These are phyloP conservation scores for Annona cherimola DNA, from an alignment of 164 flowering plant genomes.

Conservation along the genomic window DNA sequence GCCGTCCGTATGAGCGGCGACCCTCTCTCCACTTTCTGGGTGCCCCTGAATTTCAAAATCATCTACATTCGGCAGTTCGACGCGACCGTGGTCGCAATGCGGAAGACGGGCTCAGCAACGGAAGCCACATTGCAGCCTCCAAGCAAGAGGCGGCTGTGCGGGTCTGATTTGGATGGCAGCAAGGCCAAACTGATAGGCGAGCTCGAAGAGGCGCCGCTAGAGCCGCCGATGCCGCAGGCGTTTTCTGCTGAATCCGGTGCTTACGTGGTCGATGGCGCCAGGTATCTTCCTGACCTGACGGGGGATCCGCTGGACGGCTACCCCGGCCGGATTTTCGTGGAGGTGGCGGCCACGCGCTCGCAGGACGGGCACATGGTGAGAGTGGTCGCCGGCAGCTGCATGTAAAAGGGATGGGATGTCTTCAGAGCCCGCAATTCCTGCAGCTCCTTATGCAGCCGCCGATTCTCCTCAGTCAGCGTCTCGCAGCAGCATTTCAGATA, in stretches of 20 bases:
- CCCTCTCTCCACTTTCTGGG: too few relatives aligned
- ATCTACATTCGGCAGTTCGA: too few relatives aligned
- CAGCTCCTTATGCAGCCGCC: conserved; percentile 77
- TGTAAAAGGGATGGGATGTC: conserved; percentile 75
- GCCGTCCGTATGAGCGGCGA: too few relatives aligned
- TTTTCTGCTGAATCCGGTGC: conserved; percentile 27
- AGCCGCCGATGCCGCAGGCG: conserved; percentile 66
- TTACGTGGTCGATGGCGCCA: conserved; percentile 38
- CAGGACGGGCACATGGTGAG: conserved; percentile 95
- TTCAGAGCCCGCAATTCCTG: conserved; percentile 78
- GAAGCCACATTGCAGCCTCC: not conserved
- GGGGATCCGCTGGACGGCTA: conserved; percentile 56
- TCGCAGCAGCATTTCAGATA: conserved; percentile 84
- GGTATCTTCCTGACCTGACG: conserved; percentile 56
- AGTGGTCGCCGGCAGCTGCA: conserved; percentile 91
- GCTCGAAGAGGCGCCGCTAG: conserved; percentile 70
- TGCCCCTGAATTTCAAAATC: too few relatives aligned
- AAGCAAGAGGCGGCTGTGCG: not conserved
- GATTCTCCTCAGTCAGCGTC: conserved; percentile 80
- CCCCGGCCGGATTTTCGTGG: conserved; percentile 62
- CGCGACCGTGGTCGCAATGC: too few relatives aligned
- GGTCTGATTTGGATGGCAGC: conserved; percentile 18
- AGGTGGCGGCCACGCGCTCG: conserved; percentile 67
- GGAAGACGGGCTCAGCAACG: conserved; percentile 17
- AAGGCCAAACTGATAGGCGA: conserved; percentile 49